Evolutionary conservation across 208 protist species (phyloP).

Genomic region (Acanthamoeba castellanii): DNA sequence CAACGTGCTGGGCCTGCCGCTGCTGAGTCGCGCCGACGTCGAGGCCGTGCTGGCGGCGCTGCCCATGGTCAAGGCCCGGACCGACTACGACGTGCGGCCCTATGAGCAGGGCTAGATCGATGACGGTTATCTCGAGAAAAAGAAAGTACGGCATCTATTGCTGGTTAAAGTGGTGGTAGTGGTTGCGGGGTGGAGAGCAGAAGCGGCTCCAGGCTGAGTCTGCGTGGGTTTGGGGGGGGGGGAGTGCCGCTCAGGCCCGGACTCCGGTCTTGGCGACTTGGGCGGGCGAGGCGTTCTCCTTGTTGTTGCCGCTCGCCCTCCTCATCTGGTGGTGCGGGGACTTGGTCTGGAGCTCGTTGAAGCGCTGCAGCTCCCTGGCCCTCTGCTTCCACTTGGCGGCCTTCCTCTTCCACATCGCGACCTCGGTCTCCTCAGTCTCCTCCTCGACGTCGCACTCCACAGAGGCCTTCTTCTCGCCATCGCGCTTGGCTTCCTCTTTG

Average conservation of each 20-base stretch:
- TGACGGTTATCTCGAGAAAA: too few relatives aligned
- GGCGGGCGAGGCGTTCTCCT: too few relatives aligned
- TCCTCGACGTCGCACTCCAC: not conserved
- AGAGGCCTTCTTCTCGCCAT: not conserved
- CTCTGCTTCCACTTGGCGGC: slow-evolving; percentile 10
- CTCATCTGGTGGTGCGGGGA: too few relatives aligned
- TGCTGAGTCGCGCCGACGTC: not conserved
- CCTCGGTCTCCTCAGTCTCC: not conserved
- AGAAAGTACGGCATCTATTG: too few relatives aligned
- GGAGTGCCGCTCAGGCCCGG: too few relatives aligned
- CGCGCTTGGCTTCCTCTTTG: not conserved
- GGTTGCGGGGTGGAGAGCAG: too few relatives aligned
- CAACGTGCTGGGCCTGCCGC: slow-evolving; percentile 25
- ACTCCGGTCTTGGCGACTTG: too few relatives aligned
- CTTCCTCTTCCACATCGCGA: slow-evolving; percentile 39
- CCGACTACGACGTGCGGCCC: slow-evolving; percentile 7
- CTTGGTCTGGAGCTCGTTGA: not conserved
- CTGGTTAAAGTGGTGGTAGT: too few relatives aligned
- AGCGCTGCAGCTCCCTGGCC: slow-evolving; percentile 12
- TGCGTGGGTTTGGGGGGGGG: too few relatives aligned
- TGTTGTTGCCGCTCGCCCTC: too few relatives aligned
- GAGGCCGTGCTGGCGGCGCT: not conserved
- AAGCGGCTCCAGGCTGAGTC: too few relatives aligned
- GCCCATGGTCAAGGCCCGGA: not conserved
- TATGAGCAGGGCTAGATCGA: not conserved